Percentiles rank a stretch among this genome's conserved stretches.
Evolutionary conservation across 768 basidiomycete genomes (phyloP).

Genomic region (Plicaturopsis crispa): DNA sequence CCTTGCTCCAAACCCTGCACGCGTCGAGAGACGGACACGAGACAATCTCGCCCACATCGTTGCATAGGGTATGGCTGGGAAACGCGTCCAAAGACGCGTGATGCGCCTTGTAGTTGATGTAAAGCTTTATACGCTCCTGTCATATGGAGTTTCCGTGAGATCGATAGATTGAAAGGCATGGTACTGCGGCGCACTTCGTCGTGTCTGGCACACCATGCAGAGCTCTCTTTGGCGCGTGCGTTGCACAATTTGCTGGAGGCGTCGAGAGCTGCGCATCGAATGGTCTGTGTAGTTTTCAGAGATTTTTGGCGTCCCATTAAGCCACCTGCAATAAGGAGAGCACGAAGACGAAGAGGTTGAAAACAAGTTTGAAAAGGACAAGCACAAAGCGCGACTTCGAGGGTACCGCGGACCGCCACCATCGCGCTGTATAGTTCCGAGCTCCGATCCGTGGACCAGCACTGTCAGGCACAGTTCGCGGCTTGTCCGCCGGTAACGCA

Average conservation of each 20-base stretch:
- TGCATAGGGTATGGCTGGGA: slow-evolving; percentile 18
- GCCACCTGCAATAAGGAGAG: too few relatives aligned
- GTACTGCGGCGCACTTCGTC: slow-evolving; percentile 16
- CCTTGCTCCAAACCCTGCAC: slow-evolving; percentile 24
- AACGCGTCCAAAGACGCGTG: slow-evolving; percentile 22
- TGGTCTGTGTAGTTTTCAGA: not conserved
- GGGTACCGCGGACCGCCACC: too few relatives aligned
- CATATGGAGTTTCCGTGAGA: not conserved
- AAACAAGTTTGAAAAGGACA: too few relatives aligned
- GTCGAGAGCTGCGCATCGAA: slow-evolving; percentile 12
- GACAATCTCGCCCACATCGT: slow-evolving; percentile 15
- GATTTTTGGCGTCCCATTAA: too few relatives aligned
- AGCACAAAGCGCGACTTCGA: too few relatives aligned
- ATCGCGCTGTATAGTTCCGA: too few relatives aligned
- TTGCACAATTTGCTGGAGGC: slow-evolving; percentile 10
- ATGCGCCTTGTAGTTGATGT: slow-evolving; percentile 26
- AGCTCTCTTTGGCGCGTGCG: slow-evolving; percentile 5
- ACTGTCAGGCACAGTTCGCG: too few relatives aligned
- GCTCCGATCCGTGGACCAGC: too few relatives aligned
- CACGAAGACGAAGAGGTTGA: too few relatives aligned
- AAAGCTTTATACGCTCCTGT: slow-evolving; percentile 28
- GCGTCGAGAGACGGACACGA: slow-evolving; percentile 21
- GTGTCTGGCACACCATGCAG: slow-evolving; percentile 21
- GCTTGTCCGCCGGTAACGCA: too few relatives aligned
- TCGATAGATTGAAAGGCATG: too few relatives aligned